Evolutionary conservation across 305 asterid species (phyloP).

Genomic region (Nicotiana rustica): DNA sequence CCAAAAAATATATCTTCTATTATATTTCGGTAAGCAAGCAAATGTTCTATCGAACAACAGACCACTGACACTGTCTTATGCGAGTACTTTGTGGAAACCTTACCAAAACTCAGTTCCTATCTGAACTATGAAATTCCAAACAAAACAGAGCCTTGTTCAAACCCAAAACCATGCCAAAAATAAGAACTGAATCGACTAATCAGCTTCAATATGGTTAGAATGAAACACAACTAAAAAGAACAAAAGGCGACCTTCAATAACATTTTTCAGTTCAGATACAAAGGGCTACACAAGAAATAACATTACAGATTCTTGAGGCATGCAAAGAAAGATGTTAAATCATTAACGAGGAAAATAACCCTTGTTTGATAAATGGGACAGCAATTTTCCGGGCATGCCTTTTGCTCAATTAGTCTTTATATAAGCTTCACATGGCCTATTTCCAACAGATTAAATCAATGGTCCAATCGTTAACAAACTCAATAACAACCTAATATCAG

Average conservation of each 20-base stretch:
- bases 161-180: constrained; percentile 5
- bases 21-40: too few species aligned
- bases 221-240: not conserved
- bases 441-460: not conserved
- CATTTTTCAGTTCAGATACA: not conserved
- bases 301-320: not conserved
- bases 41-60: too few species aligned
- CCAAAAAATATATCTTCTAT: too few species aligned
- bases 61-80: too few species aligned
- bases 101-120: too few species aligned
- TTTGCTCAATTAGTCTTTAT: constrained; percentile 4
- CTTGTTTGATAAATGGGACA: not conserved
- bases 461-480: not conserved
- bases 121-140: not conserved
- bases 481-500: constrained; percentile 1
- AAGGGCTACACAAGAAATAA: not conserved
- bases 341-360: not conserved
- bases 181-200: not conserved
- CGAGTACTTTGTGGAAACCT: too few species aligned
- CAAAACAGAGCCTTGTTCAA: not conserved
- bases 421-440: not conserved
- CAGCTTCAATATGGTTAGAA: not conserved
- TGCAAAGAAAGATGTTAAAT: not conserved
- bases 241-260: not conserved
- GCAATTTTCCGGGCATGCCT: not conserved